Evolutionary conservation across 2,329 filamentous ascomycete genomes (phyloP), one percentile per base, ranked within the genome.

Genomic region (Colletotrichum abscissum): DNA sequence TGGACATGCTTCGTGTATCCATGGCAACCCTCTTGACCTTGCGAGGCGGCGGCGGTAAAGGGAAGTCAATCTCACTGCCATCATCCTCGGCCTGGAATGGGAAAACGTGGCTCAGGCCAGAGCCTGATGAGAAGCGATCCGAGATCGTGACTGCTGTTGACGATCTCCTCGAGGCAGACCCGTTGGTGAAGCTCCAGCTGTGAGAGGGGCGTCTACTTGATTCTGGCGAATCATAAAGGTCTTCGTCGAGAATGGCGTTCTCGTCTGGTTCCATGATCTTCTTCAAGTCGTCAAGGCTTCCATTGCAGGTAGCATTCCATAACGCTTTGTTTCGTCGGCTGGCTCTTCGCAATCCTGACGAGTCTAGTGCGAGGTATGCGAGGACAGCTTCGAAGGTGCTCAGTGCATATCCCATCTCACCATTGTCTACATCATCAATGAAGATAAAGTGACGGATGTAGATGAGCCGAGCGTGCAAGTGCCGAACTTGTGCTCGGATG

Each of bases 391-490:
- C 97, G 73, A 98, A 94, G 0, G 97, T 99, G 82, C 96, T 98
- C 63, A 99, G 83, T 0, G 96, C 95, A 82, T 99, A 99, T 9
- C 97, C 97, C 87, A 97, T 93, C 83, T 99, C 97, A 62, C 97
- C 97, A 74, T 92, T 97, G 76, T 99, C 97, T 9, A 99, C 95
- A 83, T 99, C 97, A 78, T 98, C 97, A 63, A 98, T 95, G 82
- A 98, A 99, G 76, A 98, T 97, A 80, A 98, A 99, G 79, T 97
- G 95, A 56, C 96, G 93, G 88, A 98, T 98, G 81, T 98, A 99
- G n/a, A 93, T 88, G 59, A 99, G 85, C 24, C 96, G 90, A 3
- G 97, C 95, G 78, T 98, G 94, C 9, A 99, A 86, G 82, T 98
- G 93, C 72, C 94, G 92, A 30, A 97, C 92, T 73, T 97, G 94